These are phyloP conservation scores for Limnanthes douglasii DNA, from an alignment of 345 rosid genomes.

Conservation along the genomic window DNA sequence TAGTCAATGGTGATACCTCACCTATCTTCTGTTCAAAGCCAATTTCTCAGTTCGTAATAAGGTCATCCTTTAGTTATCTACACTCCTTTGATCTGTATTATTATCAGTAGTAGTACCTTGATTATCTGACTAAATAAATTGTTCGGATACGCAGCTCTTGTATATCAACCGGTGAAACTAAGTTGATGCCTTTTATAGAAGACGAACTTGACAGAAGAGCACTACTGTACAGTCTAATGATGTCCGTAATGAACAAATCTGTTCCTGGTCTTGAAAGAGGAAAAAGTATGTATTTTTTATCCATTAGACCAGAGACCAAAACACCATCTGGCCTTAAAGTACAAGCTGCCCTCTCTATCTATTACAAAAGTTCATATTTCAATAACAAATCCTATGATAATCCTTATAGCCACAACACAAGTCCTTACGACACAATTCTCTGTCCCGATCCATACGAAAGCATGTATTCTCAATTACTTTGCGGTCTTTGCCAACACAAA, in stretches of 20 bases:
- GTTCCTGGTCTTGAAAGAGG: slow-evolving; percentile 61
- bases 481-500: slow-evolving; percentile 48
- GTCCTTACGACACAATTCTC: slow-evolving; percentile 69
- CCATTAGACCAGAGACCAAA: slow-evolving; percentile 60
- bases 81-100: too few species aligned
- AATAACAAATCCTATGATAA: slow-evolving; percentile 43
- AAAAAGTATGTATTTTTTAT: slow-evolving; percentile 68
- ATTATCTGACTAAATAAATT: background rate
- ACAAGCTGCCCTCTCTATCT: slow-evolving; percentile 63
- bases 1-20: slow-evolving; percentile 83
- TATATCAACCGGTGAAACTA: slow-evolving; percentile 84
- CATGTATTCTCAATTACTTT: slow-evolving; percentile 71
- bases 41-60: slow-evolving; percentile 92
- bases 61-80: slow-evolving; percentile 22
- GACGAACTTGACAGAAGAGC: slow-evolving; percentile 60
- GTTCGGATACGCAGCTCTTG: slow-evolving; percentile 53
- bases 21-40: slow-evolving; percentile 74
- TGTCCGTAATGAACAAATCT: slow-evolving; percentile 69
- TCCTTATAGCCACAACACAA: slow-evolving; percentile 59
- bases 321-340: slow-evolving; percentile 58
- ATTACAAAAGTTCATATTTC: slow-evolving; percentile 62
- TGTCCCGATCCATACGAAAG: slow-evolving; percentile 70
- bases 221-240: slow-evolving; percentile 48
- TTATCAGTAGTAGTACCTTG: too few species aligned
- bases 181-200: slow-evolving; percentile 67